Evolutionary conservation across 441 rosid species (phyloP), one percentile per base, ranked within the genome.

Genomic region (Mallotus japonicus): DNA sequence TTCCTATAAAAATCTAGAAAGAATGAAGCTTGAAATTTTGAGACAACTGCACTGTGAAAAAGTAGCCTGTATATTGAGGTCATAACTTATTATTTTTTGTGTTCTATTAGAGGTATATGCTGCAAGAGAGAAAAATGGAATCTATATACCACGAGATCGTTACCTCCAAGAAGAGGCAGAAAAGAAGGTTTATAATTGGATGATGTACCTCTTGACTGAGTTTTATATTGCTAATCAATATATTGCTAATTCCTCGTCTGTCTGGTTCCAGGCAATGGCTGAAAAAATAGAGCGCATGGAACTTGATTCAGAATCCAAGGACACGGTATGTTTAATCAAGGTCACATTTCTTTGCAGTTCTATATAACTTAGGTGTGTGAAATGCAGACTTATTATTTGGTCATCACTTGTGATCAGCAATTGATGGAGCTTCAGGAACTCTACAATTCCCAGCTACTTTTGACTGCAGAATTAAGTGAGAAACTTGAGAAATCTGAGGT

Each of bases 111-210:
- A 95, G 95, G 99, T 93, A 65, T 95, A 90, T 81, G 94, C 98
- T 74, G 90, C 98, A 71, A 93, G 98, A 83, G 99, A 95, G 85
- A 95, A 93, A 81, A 95, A 95, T 81, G 99, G 99, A 62, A 90
- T 95, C 59, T 95, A 91, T 73, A 93, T 95, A 76, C 98, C 99
- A 60, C 83, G 92, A 71, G 97, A 95, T 79, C 91, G 98, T 67
- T 95, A 87, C 77, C 91, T 87, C 73, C 92, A 85, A 71, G 99
- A 95, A 77, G 98, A 93, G 85, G 94, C 96, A 42, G 97, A 95
- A 84, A 95, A 93, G 82, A 95, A 93, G 98, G 99, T 95, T 47
- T 55, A 75, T 50, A 34, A 69, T 65, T 69, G 59, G 37, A 44
- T 24, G 44, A 28, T 2, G 53, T 69, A 58, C 54, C 32, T 12